Evolutionary conservation across 257 asterid species (phyloP), one percentile per base, ranked within the genome.

Genomic region (Rubia yunnanensis): DNA sequence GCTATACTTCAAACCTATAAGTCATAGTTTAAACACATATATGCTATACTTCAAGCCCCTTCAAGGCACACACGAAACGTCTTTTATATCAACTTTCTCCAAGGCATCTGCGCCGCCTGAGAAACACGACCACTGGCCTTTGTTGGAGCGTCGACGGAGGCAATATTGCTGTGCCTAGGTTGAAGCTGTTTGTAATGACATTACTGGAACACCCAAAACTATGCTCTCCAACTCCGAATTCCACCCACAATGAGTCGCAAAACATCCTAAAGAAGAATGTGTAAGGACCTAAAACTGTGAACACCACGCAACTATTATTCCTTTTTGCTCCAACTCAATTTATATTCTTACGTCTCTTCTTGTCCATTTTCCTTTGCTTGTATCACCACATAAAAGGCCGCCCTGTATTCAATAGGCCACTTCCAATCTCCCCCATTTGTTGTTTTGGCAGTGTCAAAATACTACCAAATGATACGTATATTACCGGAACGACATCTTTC

Each of bases 311-410:
- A 76, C 73, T 44, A 79, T 72, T 52, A 55, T 66, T 10, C 54
- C 84, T 71, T 20, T 63, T 41, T 67, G 56, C 22, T 72, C 69
- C 49, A 73, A 31, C 41, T 72, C 31, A 66, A 18, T 11, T 70
- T 67, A 0, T 69, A 66, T 17, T 24, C 63, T 44, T 58, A 63
- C 67, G 24, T 60, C 68, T 55, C 69, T 46, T 64, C 53, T 38
- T 4, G 35, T 2, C 44, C 36, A 3, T 67, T 62, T 32, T 50
- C 61, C 15, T 56, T 49, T 10, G 26, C 73, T 39, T 77, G 56
- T 28, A 79, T 70, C 14, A 76, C 84, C 81, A 79, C 64, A 79
- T 60, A 38, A 79, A 79, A 8, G 81, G 77, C 46, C 53, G 62
- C 0, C 59, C 22, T n/a, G 64, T 70, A 4, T 54, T 72, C 7